Percentiles rank a stretch among this genome's conserved stretches.
Conservation (phyloP, 73 alveolate genomes). For the Symbiodinium pilosum region DNA sequence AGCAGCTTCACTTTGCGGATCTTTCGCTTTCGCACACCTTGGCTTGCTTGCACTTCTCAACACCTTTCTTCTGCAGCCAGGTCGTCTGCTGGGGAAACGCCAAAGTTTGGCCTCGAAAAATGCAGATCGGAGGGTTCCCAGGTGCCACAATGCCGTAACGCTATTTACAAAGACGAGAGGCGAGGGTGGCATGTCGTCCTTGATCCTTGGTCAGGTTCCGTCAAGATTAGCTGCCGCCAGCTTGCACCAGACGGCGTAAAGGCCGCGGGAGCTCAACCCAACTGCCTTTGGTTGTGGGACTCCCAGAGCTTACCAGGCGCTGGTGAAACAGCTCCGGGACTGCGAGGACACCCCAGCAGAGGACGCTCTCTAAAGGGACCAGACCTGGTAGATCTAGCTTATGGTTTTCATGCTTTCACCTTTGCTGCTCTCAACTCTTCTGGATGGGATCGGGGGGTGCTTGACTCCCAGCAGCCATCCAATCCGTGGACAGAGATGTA, state of each 20-base stretch:
- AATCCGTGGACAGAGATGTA: background rate
- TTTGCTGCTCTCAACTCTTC: too few species aligned
- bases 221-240: slow-evolving; percentile 2
- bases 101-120: slow-evolving; percentile 42
- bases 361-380: background rate
- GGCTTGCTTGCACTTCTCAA: too few species aligned
- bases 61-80: background rate
- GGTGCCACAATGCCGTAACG: too few species aligned
- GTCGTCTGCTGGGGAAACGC: slow-evolving; percentile 1
- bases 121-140: slow-evolving; percentile 64
- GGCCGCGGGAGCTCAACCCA: background rate
- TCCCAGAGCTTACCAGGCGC: background rate
- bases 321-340: slow-evolving; percentile 41
- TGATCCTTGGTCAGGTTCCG: slow-evolving; percentile 15
- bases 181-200: too few species aligned
- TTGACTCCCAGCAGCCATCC: too few species aligned
- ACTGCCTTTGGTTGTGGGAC: too few species aligned
- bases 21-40: too few species aligned
- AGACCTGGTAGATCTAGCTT: background rate
- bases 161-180: too few species aligned
- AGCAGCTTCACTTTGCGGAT: too few species aligned
- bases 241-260: slow-evolving; percentile 78
- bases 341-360: background rate
- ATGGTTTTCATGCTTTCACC: background rate
- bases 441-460: too few species aligned